Conservation (phyloP, 2,329 filamentous ascomycete species). For the Trichocomaceae sp. region DNA sequence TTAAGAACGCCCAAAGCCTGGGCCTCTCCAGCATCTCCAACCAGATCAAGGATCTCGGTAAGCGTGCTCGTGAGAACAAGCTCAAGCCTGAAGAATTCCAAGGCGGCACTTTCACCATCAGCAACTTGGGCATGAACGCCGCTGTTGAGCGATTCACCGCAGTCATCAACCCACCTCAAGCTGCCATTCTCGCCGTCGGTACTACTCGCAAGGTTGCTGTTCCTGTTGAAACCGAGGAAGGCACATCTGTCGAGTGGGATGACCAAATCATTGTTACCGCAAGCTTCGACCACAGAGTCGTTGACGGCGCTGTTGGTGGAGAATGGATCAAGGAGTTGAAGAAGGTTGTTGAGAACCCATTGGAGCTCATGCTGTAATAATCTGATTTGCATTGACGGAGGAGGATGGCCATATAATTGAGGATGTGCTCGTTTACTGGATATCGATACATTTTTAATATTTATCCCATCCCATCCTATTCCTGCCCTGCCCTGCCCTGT, state of each 20-base stretch:
- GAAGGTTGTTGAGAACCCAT: slow-evolving; percentile 94
- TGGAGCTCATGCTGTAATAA: slow-evolving; percentile 80
- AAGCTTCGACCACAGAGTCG: slow-evolving; percentile 98
- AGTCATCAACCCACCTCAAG: slow-evolving; percentile 97
- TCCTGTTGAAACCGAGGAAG: slow-evolving; percentile 77
- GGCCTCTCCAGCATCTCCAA: slow-evolving; percentile 83
- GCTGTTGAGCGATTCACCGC: slow-evolving; percentile 96
- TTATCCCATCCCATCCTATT: slow-evolving; percentile 4
- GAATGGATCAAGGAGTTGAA: slow-evolving; percentile 97
- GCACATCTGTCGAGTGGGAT: slow-evolving; percentile 78
- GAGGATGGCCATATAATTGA: slow-evolving; percentile 1
- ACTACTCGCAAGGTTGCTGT: slow-evolving; percentile 93
- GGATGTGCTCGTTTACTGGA: slow-evolving; percentile 8
- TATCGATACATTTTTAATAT: neutral
- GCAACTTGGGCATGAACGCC: slow-evolving; percentile 99
- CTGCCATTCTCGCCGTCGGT: slow-evolving; percentile 88
- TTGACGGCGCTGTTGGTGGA: slow-evolving; percentile 90
- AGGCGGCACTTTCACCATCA: slow-evolving; percentile 97
- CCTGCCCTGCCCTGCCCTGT: slow-evolving; percentile 5
- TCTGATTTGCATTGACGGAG: neutral
- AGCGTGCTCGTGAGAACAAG: slow-evolving; percentile 93
- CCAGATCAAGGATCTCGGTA: slow-evolving; percentile 92
- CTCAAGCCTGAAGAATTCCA: slow-evolving; percentile 99
- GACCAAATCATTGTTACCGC: slow-evolving; percentile 93
- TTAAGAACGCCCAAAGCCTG: slow-evolving; percentile 78